These are phyloP conservation scores for Blastobotrys elegans DNA, from an alignment of 1,139 yeast species.

Conservation along the genomic window DNA sequence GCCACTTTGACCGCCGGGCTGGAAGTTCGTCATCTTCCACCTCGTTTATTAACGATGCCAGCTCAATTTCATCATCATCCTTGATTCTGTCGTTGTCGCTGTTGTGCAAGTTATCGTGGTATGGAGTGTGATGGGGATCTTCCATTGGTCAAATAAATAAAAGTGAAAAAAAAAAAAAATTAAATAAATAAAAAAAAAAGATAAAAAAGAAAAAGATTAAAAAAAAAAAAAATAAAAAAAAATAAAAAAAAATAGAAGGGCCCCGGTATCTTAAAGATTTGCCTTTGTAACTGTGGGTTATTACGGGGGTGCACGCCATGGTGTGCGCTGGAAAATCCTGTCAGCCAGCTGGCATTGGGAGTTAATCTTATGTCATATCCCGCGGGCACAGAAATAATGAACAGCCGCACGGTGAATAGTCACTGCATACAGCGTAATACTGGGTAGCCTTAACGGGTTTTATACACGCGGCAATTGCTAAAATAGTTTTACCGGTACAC, in stretches of 20 bases:
- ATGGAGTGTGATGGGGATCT: not conserved
- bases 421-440: too few species aligned
- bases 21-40: not conserved
- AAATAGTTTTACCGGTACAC: too few species aligned
- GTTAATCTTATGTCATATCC: too few species aligned
- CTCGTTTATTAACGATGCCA: slow-evolving; percentile 7
- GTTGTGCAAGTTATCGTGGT: slow-evolving; percentile 1
- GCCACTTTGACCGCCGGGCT: slow-evolving; percentile 3
- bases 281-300: not conserved
- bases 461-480: too few species aligned
- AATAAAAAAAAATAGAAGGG: too few species aligned
- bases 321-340: too few species aligned
- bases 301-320: not conserved
- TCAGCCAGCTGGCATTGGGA: too few species aligned
- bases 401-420: too few species aligned
- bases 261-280: not conserved
- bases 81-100: not conserved
- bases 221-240: too few species aligned
- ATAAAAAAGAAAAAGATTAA: not conserved
- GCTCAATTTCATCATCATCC: slow-evolving; percentile 6
- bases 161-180: not conserved
- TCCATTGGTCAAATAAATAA: not conserved
- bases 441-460: too few species aligned
- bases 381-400: too few species aligned
- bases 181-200: not conserved